Conservation (phyloP, 495 filamentous ascomycete genomes). For the Penicillium soppii region DNA sequence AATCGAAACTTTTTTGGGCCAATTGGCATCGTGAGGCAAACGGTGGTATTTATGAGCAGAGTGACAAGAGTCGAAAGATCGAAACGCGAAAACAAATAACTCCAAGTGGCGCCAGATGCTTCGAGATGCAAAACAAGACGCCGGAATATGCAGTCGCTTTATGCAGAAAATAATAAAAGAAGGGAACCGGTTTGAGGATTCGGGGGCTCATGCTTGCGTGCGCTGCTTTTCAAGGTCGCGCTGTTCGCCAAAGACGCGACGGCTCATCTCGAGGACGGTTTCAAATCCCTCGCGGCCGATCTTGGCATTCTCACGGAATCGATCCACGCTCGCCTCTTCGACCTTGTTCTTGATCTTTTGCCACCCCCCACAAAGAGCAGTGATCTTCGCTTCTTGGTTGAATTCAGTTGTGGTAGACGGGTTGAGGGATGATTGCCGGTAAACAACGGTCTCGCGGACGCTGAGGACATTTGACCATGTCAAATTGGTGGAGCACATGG, state of each 20-base stretch:
- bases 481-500: conserved; percentile 90
- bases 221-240: conserved; percentile 56
- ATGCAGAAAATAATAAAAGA: conserved; percentile 20
- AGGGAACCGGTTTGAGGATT: conserved; percentile 1
- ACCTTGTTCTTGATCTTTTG: conserved; percentile 91
- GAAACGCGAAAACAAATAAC: conserved; percentile 18
- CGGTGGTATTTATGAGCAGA: conserved; percentile 15
- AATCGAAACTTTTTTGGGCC: conserved; percentile 19
- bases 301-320: conserved; percentile 86
- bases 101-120: conserved; percentile 31
- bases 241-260: conserved; percentile 89
- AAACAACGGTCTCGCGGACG: conserved; percentile 87
- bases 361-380: conserved; percentile 92
- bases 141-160: conserved; percentile 40
- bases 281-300: conserved; percentile 93
- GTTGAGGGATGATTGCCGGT: conserved; percentile 58
- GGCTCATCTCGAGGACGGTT: conserved; percentile 87
- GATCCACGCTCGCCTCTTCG: conserved; percentile 83
- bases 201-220: conserved; percentile 18
- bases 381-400: conserved; percentile 85
- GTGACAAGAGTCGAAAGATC: conserved; percentile 3
- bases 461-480: conserved; percentile 84
- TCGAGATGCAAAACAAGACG: conserved; percentile 28
- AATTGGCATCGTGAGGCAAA: conserved; percentile 16
- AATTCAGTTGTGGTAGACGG: conserved; percentile 69